A percentile compares a stretch with the other conserved stretches of the same genome.
phyloP scores from a whole-genome alignment of 2,329 filamentous ascomycete species.

The Eutypella sp. region DNA sequence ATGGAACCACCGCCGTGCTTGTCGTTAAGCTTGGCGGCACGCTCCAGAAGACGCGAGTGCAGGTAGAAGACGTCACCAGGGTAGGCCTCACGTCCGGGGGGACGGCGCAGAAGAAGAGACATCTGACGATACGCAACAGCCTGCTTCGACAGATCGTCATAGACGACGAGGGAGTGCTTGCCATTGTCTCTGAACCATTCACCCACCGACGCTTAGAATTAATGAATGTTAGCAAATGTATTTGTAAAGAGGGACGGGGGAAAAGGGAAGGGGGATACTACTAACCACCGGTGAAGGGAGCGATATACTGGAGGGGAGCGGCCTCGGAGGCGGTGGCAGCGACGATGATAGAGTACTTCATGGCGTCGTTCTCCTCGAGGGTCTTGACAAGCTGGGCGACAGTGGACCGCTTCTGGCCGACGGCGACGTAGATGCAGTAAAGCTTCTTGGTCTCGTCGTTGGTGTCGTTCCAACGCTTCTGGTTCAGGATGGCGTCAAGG shows the following conservation, averaged over 20 bases:
- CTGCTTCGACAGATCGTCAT: slow-evolving; percentile 96
- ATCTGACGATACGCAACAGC: slow-evolving; percentile 98
- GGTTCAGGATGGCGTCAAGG: slow-evolving; percentile 97
- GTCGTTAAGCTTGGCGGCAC: slow-evolving; percentile 98
- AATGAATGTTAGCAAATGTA: slow-evolving; percentile 2
- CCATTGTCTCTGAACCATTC: slow-evolving; percentile 81
- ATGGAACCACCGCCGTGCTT: slow-evolving; percentile 93
- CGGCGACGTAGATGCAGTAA: slow-evolving; percentile 98
- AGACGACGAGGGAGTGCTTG: slow-evolving; percentile 85
- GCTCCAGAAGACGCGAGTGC: slow-evolving; percentile 98
- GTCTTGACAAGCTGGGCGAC: slow-evolving; percentile 99
- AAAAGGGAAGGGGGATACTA: slow-evolving; percentile 5
- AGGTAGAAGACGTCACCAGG: slow-evolving; percentile 99
- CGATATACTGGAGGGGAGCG: slow-evolving; percentile 88
- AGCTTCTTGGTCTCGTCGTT: slow-evolving; percentile 96
- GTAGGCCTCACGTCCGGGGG: slow-evolving; percentile 98
- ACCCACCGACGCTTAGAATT: slow-evolving; percentile 47
- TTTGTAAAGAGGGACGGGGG: slow-evolving; percentile 2
- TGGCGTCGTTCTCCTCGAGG: slow-evolving; percentile 98
- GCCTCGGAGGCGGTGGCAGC: slow-evolving; percentile 97
- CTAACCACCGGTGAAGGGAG: slow-evolving; percentile 75
- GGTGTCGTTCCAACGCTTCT: slow-evolving; percentile 92
- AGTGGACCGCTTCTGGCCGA: slow-evolving; percentile 99
- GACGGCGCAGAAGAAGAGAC: slow-evolving; percentile 95
- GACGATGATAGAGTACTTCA: slow-evolving; percentile 95